These are phyloP conservation scores for Curvularia eragrostidis DNA, from an alignment of 2,329 filamentous ascomycete genomes.

Conservation along the genomic window DNA sequence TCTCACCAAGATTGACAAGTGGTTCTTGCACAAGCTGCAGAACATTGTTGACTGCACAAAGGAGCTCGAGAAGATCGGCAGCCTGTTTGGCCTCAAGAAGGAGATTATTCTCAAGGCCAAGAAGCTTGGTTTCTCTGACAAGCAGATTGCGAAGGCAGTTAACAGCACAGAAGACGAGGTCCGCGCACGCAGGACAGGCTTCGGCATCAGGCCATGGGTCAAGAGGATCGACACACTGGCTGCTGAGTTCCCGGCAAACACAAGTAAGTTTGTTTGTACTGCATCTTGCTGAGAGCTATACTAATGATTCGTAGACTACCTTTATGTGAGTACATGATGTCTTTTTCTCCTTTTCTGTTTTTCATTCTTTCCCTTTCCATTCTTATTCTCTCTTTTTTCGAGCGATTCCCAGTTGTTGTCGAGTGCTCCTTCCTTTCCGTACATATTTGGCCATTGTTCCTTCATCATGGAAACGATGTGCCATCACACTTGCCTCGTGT, in stretches of 20 bases:
- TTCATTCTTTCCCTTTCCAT: neutral
- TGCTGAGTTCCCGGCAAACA: constrained; percentile 69
- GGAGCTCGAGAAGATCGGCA: constrained; percentile 83
- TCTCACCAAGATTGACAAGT: constrained; percentile 97
- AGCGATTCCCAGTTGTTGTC: neutral
- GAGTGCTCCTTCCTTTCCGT: neutral
- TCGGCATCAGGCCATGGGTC: constrained; percentile 92
- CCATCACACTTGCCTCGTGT: neutral
- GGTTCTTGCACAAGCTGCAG: constrained; percentile 98
- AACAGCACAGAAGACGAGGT: constrained; percentile 89
- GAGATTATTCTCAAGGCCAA: constrained; percentile 90
- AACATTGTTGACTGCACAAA: constrained; percentile 92
- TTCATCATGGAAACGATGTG: neutral
- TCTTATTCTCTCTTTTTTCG: neutral
- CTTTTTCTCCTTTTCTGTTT: neutral
- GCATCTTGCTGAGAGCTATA: neutral
- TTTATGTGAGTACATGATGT: constrained; percentile 63
- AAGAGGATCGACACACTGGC: constrained; percentile 99
- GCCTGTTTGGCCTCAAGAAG: constrained; percentile 83
- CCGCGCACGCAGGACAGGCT: constrained; percentile 80
- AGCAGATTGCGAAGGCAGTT: constrained; percentile 88
- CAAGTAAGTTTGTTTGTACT: neutral
- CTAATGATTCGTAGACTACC: neutral
- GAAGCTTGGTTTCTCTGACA: constrained; percentile 97
- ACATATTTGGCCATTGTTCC: too few species aligned